Evolutionary conservation across 306 rosid genomes (phyloP).

Genomic region (Prunus mume): DNA sequence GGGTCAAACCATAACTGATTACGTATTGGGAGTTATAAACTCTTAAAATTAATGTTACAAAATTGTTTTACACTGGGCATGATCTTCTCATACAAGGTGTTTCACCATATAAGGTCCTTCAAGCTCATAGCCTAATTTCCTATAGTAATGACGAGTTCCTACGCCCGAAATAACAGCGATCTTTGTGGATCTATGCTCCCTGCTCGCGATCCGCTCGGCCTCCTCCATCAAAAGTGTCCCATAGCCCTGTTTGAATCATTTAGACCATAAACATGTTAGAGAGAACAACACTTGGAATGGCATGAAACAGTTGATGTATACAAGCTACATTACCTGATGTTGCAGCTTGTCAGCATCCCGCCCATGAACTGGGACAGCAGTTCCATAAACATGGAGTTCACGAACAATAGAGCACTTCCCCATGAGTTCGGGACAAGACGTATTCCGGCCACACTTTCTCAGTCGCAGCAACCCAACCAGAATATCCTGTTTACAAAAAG

Average conservation of each 20-base stretch:
- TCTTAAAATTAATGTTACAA: conserved; percentile 17
- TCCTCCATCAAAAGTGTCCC: conserved; percentile 99
- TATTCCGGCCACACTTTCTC: conserved; percentile 78
- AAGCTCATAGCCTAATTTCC: conserved; percentile 89
- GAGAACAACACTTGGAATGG: neutral
- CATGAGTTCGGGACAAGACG: conserved; percentile 79
- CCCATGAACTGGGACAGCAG: conserved; percentile 98
- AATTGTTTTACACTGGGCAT: conserved; percentile 23
- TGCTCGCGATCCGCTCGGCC: conserved; percentile 71
- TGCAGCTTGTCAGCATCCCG: conserved; percentile 91
- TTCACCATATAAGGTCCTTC: conserved; percentile 99
- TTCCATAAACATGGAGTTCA: conserved; percentile 96
- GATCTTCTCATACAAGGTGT: conserved; percentile 38
- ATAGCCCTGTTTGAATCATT: conserved; percentile 58
- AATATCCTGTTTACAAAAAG: conserved; percentile 58
- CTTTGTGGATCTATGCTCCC: conserved; percentile 82
- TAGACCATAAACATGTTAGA: neutral
- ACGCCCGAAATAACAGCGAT: conserved; percentile 92
- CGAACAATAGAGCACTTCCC: conserved; percentile 93
- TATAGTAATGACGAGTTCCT: conserved; percentile 92
- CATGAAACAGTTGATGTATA: neutral
- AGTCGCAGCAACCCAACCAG: conserved; percentile 88
- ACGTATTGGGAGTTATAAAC: neutral
- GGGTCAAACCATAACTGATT: neutral
- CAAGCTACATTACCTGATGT: conserved; percentile 70